Conservation (phyloP, 306 rosid species). For the Carpinus viminea region DNA sequence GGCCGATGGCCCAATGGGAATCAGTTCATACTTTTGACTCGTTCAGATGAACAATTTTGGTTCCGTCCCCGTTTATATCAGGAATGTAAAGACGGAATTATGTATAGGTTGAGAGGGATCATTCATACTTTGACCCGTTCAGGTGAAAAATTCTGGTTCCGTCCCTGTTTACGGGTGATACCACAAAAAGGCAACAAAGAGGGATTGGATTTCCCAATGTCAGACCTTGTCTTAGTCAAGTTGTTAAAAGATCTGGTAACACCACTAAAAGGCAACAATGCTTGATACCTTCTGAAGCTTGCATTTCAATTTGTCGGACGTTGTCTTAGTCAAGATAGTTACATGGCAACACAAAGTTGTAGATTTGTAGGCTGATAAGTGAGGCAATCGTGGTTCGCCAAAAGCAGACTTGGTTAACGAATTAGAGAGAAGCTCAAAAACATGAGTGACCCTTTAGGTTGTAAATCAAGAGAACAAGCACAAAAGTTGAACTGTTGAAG, state of each 20-base stretch:
- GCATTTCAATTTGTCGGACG: slow-evolving; percentile 11
- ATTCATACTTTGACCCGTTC: too few relatives aligned
- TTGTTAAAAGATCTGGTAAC: not conserved
- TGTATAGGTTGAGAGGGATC: too few relatives aligned
- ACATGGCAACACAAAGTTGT: slow-evolving; percentile 7
- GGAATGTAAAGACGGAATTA: too few relatives aligned
- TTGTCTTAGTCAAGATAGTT: slow-evolving; percentile 1
- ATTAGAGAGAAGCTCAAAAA: slow-evolving; percentile 17
- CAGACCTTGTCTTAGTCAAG: not conserved
- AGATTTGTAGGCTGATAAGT: slow-evolving; percentile 19
- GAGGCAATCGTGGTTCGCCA: slow-evolving; percentile 28
- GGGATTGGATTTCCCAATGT: too few relatives aligned
- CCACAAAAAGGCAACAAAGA: too few relatives aligned
- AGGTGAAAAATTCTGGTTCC: too few relatives aligned
- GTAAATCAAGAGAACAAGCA: slow-evolving; percentile 33
- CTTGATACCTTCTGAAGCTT: slow-evolving; percentile 10
- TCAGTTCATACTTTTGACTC: too few relatives aligned
- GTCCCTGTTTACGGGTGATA: too few relatives aligned
- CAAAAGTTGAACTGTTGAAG: slow-evolving; percentile 12
- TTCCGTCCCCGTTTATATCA: too few relatives aligned
- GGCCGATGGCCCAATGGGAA: too few relatives aligned
- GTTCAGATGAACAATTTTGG: too few relatives aligned
- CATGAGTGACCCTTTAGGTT: slow-evolving; percentile 29
- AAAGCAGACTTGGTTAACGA: slow-evolving; percentile 20
- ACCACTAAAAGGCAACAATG: slow-evolving; percentile 2